phyloP scores from a whole-genome alignment of 2,329 filamentous ascomycete genomes.

The Elsinoe australis region DNA sequence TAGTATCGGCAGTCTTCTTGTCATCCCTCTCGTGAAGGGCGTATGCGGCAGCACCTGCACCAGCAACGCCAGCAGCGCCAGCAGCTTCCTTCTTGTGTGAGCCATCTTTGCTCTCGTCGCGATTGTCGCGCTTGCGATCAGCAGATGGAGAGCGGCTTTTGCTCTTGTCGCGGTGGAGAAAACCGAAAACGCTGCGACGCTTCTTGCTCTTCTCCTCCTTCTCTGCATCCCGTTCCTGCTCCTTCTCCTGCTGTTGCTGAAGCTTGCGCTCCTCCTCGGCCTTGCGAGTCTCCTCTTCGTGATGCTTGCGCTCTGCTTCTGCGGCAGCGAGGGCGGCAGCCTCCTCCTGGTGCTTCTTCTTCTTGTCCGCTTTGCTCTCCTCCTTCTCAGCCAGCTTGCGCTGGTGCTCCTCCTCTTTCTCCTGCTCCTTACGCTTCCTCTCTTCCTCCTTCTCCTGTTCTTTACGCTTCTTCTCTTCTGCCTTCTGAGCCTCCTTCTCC shows the following conservation, averaged over 20 bases:
- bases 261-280: slow-evolving; percentile 17
- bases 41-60: slow-evolving; percentile 19
- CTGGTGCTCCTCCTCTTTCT: slow-evolving; percentile 50
- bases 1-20: slow-evolving; percentile 13
- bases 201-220: slow-evolving; percentile 19
- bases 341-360: slow-evolving; percentile 42
- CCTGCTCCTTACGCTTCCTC: slow-evolving; percentile 29
- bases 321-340: slow-evolving; percentile 34
- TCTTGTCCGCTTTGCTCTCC: slow-evolving; percentile 36
- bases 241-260: slow-evolving; percentile 13
- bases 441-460: slow-evolving; percentile 27
- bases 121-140: slow-evolving; percentile 17
- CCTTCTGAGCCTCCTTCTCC: slow-evolving; percentile 28
- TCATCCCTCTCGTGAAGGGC: slow-evolving; percentile 15
- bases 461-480: slow-evolving; percentile 28
- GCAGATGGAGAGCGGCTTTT: slow-evolving; percentile 5
- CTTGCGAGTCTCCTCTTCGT: slow-evolving; percentile 31
- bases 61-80: slow-evolving; percentile 19
- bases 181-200: slow-evolving; percentile 16
- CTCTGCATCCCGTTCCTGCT: slow-evolving; percentile 11
- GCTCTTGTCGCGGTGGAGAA: slow-evolving; percentile 16
- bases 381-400: slow-evolving; percentile 42
- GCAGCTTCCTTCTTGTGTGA: slow-evolving; percentile 16
- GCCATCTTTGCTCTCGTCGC: slow-evolving; percentile 12
- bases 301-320: slow-evolving; percentile 37